Conservation (phyloP, 2,329 filamentous ascomycete species). For the Didymella exigua region DNA sequence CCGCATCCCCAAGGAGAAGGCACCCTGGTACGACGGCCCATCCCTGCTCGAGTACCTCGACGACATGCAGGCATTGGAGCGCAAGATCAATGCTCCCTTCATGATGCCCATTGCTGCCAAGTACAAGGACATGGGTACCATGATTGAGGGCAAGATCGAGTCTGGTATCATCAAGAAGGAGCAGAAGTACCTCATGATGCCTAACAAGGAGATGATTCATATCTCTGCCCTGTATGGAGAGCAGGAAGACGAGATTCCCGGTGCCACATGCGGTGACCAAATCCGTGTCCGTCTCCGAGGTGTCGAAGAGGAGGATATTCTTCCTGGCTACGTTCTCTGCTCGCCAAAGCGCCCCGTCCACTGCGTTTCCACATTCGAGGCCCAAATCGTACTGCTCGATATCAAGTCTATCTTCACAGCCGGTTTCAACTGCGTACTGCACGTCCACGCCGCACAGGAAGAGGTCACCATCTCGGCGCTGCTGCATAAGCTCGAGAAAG, state of each 20-base stretch:
- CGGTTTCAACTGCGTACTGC: conserved; percentile 96
- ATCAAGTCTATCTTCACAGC: conserved; percentile 92
- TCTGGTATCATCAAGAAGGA: conserved; percentile 90
- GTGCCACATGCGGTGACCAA: conserved; percentile 91
- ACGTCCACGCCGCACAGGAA: conserved; percentile 96
- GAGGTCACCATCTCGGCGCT: conserved; percentile 90
- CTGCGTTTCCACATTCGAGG: conserved; percentile 87
- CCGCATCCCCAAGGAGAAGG: conserved; percentile 72
- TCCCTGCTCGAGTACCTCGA: conserved; percentile 96
- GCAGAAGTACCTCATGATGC: conserved; percentile 89
- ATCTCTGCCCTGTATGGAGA: conserved; percentile 90
- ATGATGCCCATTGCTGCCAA: conserved; percentile 99
- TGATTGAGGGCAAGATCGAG: conserved; percentile 97
- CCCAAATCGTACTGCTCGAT: conserved; percentile 93
- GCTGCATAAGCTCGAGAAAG: conserved; percentile 93
- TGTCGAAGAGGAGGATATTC: conserved; percentile 95
- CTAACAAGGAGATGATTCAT: conserved; percentile 81
- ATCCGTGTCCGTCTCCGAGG: conserved; percentile 90
- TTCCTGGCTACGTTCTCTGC: conserved; percentile 95
- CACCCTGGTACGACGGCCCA: conserved; percentile 85
- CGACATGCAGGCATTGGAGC: conserved; percentile 87
- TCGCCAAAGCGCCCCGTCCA: conserved; percentile 93
- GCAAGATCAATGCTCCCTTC: conserved; percentile 96
- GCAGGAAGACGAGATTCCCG: conserved; percentile 86
- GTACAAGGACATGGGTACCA: conserved; percentile 95